These are phyloP conservation scores for Citeromyces nyonsensis DNA, from an alignment of 805 yeast species.

Conservation along the genomic window DNA sequence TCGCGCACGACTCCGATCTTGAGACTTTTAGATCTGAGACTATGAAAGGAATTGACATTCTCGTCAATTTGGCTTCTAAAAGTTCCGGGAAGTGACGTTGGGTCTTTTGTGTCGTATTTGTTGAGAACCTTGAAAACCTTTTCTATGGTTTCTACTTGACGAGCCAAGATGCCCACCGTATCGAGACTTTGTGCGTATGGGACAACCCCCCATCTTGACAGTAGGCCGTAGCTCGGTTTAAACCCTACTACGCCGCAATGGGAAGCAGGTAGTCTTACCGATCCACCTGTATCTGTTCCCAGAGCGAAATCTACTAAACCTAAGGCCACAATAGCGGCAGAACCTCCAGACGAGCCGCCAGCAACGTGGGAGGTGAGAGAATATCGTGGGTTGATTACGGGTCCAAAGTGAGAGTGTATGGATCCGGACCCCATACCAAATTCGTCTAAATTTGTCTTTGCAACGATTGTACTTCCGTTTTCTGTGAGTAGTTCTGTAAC, in stretches of 20 bases:
- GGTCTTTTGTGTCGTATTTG: constrained; percentile 57
- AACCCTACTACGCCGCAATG: constrained; percentile 76
- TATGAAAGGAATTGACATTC: constrained; percentile 2
- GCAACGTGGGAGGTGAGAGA: constrained; percentile 15
- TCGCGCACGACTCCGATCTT: constrained; percentile 67
- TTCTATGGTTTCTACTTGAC: constrained; percentile 23
- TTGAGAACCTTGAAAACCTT: constrained; percentile 43
- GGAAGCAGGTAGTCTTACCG: constrained; percentile 84
- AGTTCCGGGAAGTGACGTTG: constrained; percentile 39
- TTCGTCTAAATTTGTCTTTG: constrained; percentile 89
- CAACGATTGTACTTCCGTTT: constrained; percentile 40
- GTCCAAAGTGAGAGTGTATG: constrained; percentile 37
- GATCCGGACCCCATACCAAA: constrained; percentile 92
- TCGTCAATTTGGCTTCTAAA: constrained; percentile 16
- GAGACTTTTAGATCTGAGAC: constrained; percentile 9
- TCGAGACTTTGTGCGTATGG: constrained; percentile 91
- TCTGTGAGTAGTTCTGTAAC: constrained; percentile 36
- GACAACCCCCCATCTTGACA: constrained; percentile 84
- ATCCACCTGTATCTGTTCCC: constrained; percentile 98
- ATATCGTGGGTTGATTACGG: constrained; percentile 32
- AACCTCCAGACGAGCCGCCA: constrained; percentile 96
- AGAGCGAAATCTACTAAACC: constrained; percentile 57
- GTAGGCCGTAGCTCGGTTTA: constrained; percentile 86
- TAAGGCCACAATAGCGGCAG: constrained; percentile 83
- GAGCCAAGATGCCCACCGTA: constrained; percentile 76